Evolutionary conservation across 176 grass and related monocot species (phyloP), one percentile per base, ranked within the genome.

Genomic region (Carex littledalei): DNA sequence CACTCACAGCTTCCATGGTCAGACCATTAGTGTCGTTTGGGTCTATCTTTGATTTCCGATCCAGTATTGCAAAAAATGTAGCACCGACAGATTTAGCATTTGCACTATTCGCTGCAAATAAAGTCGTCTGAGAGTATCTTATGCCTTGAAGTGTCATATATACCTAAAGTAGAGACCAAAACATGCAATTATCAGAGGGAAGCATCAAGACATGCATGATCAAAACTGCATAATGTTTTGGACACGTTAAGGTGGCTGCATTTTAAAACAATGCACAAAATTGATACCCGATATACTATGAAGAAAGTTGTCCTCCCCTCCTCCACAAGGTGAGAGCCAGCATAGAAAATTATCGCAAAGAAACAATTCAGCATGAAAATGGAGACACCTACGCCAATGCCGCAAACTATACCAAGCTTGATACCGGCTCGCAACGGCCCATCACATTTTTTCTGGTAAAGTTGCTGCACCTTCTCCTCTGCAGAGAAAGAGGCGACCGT

Each of bases 401-500:
- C 94, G n/a, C 89, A 92, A 73, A 91, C 90, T 85, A 94, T 86
- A 74, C 90, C 94, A n/a, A 86, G 89, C 64, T 88, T 90, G 31
- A 97, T 94, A 78, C 94, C 94, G 68, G 90, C 81, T 86, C 7
- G 78, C 85, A 94, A 80, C 3, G 94, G 90, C 1, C 85, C 90
- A 84, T 97, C 88, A 2, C 94, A 97, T 85, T 97, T 94, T 29
- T 86, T 86, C 41, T 91, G 86, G 90, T 97, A 94, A 15, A 92
- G 85, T 65, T 89, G 83, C 87, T 92, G 90, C 47, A 97, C 87
- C 69, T 92, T 94, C 61, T 94, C 88, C 87, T 94, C 92, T 74
- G 92, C 92, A 54, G 90, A 97, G 81, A 97, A 97, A 58, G 94
- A 97, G 34, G 90, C 87, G 57, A 97, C 94, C 20, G 94, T 97